phyloP scores from a whole-genome alignment of 306 rosid species.

The Castanea crenata region DNA sequence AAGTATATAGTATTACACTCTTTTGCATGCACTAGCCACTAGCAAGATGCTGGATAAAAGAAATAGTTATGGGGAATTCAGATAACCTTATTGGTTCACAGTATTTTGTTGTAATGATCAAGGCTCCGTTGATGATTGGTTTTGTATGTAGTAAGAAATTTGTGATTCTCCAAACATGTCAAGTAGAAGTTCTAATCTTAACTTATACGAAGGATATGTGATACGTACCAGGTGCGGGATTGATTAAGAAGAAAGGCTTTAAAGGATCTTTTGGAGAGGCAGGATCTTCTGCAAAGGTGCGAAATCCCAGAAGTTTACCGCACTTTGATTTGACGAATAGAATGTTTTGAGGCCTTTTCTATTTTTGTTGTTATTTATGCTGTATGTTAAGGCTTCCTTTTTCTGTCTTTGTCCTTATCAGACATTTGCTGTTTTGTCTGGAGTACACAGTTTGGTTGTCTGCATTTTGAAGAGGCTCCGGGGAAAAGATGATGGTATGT shows the following conservation, averaged over 20 bases:
- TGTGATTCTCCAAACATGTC: not conserved
- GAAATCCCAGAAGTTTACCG: constrained; percentile 4
- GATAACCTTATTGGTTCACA: not conserved
- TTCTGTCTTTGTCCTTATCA: constrained; percentile 24
- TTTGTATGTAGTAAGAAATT: not conserved
- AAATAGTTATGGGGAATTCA: not conserved
- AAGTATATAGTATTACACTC: not conserved
- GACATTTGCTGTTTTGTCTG: constrained; percentile 98
- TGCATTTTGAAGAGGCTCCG: constrained; percentile 87
- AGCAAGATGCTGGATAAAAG: not conserved
- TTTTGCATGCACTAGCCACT: not conserved
- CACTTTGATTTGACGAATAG: not conserved
- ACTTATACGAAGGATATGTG: constrained; percentile 1
- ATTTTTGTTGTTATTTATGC: not conserved
- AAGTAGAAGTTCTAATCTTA: not conserved
- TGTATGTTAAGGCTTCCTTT: not conserved
- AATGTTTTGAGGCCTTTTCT: not conserved
- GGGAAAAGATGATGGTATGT: constrained; percentile 93
- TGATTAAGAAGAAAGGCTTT: constrained; percentile 84
- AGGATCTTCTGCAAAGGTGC: constrained; percentile 84
- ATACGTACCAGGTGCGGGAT: constrained; percentile 72
- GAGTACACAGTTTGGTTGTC: constrained; percentile 94
- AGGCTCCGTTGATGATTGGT: not conserved
- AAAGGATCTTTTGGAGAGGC: constrained; percentile 91
- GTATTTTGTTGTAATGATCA: not conserved